These are phyloP conservation scores for Pisolithus thermaeus DNA, from an alignment of 1,284 basidiomycete species.

Conservation along the genomic window DNA sequence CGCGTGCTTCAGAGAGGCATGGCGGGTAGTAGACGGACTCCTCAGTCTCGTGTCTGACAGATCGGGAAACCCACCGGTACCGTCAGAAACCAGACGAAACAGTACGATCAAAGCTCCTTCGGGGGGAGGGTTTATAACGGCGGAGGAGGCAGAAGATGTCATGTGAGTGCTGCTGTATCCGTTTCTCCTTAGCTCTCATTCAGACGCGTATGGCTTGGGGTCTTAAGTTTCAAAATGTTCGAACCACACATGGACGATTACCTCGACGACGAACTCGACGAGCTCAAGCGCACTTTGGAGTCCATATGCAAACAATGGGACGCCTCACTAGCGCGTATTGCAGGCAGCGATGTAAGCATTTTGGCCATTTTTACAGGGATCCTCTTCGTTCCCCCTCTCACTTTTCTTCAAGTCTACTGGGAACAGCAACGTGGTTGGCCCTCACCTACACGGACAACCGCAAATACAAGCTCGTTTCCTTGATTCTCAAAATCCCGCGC, in stretches of 20 bases:
- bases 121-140: conserved; percentile 30
- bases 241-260: conserved; percentile 96
- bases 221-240: conserved; percentile 80
- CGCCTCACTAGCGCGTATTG: conserved; percentile 40
- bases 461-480: conserved; percentile 65
- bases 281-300: conserved; percentile 71
- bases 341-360: conserved; percentile 19
- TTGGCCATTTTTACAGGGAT: conserved; percentile 7
- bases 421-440: conserved; percentile 10
- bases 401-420: conserved; percentile 2
- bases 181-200: not conserved
- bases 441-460: conserved; percentile 18
- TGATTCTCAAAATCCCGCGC: conserved; percentile 81
- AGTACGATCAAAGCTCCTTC: conserved; percentile 16
- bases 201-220: not conserved
- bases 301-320: conserved; percentile 80
- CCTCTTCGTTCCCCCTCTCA: not conserved
- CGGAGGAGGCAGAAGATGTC: conserved; percentile 69
- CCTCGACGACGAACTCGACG: conserved; percentile 88
- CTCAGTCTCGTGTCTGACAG: conserved; percentile 38
- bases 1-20: conserved; percentile 84
- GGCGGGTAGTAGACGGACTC: conserved; percentile 80
- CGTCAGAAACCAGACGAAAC: not conserved
- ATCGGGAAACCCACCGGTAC: conserved; percentile 4
- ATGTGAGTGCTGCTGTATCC: conserved; percentile 45